A percentile compares a stretch with the other conserved stretches of the same genome.
Conservation (phyloP, 495 filamentous ascomycete genomes). For the Hyaloscypha variabilis region DNA sequence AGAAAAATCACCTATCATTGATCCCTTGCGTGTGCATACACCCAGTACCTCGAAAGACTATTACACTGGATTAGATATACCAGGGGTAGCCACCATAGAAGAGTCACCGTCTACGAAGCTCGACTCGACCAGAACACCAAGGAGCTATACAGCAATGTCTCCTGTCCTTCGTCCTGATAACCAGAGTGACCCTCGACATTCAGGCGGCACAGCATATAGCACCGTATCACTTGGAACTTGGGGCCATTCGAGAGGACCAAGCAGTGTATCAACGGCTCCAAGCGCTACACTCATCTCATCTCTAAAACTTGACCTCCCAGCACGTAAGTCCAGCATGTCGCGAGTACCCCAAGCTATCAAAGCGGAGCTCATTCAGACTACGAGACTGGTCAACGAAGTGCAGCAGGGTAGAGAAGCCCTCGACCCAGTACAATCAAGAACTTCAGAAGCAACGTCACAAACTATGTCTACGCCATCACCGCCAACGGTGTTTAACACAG, state of each 20-base stretch:
- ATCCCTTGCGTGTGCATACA: slow-evolving; percentile 10
- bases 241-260: slow-evolving; percentile 20
- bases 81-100: neutral
- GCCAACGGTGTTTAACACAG: neutral
- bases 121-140: neutral
- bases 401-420: neutral
- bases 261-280: slow-evolving; percentile 24
- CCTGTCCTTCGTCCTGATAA: slow-evolving; percentile 9
- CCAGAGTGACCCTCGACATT: slow-evolving; percentile 24
- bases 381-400: neutral
- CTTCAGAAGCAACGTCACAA: neutral
- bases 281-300: slow-evolving; percentile 7
- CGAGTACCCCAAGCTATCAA: neutral
- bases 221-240: slow-evolving; percentile 5
- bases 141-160: slow-evolving; percentile 8
- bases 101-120: neutral
- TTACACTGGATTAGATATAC: slow-evolving; percentile 11
- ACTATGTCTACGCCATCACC: neutral
- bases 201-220: slow-evolving; percentile 26
- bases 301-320: slow-evolving; percentile 13
- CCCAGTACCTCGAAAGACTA: slow-evolving; percentile 19
- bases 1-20: slow-evolving; percentile 1
- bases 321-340: slow-evolving; percentile 15
- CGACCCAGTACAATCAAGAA: neutral
- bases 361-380: slow-evolving; percentile 2